Base-by-base conservation (phyloP, 495 filamentous ascomycete genomes). In the Staphylotrichum tortipilum region DNA sequence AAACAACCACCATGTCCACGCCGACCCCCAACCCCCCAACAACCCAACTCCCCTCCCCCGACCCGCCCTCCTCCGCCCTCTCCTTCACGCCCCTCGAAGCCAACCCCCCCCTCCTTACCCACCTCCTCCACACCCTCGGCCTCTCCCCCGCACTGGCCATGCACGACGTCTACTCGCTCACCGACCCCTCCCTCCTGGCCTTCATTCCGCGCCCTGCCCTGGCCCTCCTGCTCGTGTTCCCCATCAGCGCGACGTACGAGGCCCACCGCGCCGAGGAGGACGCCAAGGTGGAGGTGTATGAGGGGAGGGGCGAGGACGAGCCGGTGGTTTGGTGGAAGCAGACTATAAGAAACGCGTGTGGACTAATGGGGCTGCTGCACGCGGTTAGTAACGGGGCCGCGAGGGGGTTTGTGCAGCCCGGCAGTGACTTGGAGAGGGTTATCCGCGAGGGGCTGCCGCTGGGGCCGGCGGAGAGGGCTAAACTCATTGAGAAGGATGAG, bases 201-300 rank as follows among this genome's bases (percentile, higher is more conserved):
- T 83, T 89, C 70, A 73, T 94, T 40, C 88, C 89, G 9, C 83
- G 88, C n/a, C 88, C 88, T 39, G 83, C 83, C 4, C 77, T 83
- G 54, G 89, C 87, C 23, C 76, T 94, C 17, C 79, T 95, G 50
- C 81, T 94, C 68, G 86, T 94, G 58, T 88, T 91, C 68, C 89
- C 88, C 52, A 75, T 89, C 53, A 81, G 78, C n/a, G 64, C 70
- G 36, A 70, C 78, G 30, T 92, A 88, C 73, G 80, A 88, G 68
- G 67, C 72, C 39, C 74, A 75, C 54, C 80, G 85, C 22, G 64
- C 72, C 22, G 63, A 73, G 49, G 86, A 89, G 66, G 84, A 92
- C 65, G 65, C 72, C 29, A 67, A 77, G 26, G 55, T 67, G 12
- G 2, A 43, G 6, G 72, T 74, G 33, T 78, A 78, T 49, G 43